A percentile compares a stretch with the other conserved stretches of the same genome.
Evolutionary conservation across 306 rosid species (phyloP).

Genomic region (Sechiopsis laciniata): DNA sequence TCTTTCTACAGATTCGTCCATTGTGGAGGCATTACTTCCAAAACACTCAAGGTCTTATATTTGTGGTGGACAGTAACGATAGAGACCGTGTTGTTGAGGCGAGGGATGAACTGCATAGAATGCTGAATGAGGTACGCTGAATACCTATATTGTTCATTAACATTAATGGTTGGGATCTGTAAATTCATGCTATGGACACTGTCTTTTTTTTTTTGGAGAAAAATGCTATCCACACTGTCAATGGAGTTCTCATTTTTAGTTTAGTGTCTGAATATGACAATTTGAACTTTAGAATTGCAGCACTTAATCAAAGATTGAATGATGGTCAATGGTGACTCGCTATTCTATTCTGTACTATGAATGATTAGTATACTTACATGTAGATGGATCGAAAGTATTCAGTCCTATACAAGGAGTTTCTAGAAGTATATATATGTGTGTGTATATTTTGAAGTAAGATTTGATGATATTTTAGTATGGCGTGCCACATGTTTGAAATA

Average conservation of each 20-base stretch:
- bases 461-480: neutral
- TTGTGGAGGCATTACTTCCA: constrained; percentile 84
- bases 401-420: neutral
- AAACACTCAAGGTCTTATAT: constrained; percentile 78
- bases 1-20: constrained; percentile 57
- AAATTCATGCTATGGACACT: too few species aligned
- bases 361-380: neutral
- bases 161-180: neutral
- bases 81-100: constrained; percentile 59
- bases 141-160: neutral
- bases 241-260: constrained; percentile 2
- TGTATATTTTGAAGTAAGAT: neutral
- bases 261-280: neutral
- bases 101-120: constrained; percentile 74
- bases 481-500: neutral
- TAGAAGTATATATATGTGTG: neutral
- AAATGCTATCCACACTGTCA: neutral
- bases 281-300: neutral
- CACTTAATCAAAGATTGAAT: neutral
- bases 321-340: neutral
- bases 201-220: too few species aligned
- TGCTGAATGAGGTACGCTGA: constrained; percentile 62
- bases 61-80: constrained; percentile 79
- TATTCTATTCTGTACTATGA: neutral
- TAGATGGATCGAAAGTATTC: neutral